These are phyloP conservation scores for Suillus discolor DNA, from an alignment of 768 basidiomycete genomes.

Conservation along the genomic window DNA sequence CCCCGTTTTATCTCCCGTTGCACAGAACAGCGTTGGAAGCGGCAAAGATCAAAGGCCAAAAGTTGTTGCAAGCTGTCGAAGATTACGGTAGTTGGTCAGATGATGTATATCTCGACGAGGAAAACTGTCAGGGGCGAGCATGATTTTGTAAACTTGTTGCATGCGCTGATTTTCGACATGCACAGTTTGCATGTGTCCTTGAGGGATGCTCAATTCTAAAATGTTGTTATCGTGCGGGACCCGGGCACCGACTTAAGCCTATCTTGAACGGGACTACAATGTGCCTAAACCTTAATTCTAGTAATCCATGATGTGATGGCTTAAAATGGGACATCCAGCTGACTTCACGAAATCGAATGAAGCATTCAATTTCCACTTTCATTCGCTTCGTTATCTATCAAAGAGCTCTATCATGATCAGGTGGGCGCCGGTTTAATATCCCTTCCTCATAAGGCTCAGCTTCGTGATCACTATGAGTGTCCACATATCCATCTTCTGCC, in stretches of 20 bases:
- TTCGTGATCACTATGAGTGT: background rate
- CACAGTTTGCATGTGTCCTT: background rate
- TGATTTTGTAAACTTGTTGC: background rate
- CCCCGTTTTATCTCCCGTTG: constrained; percentile 28
- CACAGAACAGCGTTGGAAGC: constrained; percentile 25
- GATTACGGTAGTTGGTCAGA: constrained; percentile 32
- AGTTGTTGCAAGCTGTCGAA: constrained; percentile 23
- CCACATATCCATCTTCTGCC: background rate
- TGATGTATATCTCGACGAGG: constrained; percentile 22
- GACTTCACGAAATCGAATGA: too few relatives aligned
- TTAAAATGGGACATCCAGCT: too few relatives aligned
- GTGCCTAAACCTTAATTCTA: too few relatives aligned
- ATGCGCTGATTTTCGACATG: background rate
- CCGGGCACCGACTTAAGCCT: too few relatives aligned
- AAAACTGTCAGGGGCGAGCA: constrained; percentile 1
- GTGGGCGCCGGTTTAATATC: background rate
- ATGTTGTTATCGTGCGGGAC: background rate
- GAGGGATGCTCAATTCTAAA: background rate
- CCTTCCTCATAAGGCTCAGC: background rate
- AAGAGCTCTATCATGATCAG: background rate
- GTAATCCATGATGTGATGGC: too few relatives aligned
- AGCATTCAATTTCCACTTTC: too few relatives aligned
- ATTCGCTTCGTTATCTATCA: background rate
- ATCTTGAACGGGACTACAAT: too few relatives aligned
- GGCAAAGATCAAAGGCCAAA: constrained; percentile 25